phyloP scores from a whole-genome alignment of 2,329 filamentous ascomycete genomes.

The Beauveria sp. region DNA sequence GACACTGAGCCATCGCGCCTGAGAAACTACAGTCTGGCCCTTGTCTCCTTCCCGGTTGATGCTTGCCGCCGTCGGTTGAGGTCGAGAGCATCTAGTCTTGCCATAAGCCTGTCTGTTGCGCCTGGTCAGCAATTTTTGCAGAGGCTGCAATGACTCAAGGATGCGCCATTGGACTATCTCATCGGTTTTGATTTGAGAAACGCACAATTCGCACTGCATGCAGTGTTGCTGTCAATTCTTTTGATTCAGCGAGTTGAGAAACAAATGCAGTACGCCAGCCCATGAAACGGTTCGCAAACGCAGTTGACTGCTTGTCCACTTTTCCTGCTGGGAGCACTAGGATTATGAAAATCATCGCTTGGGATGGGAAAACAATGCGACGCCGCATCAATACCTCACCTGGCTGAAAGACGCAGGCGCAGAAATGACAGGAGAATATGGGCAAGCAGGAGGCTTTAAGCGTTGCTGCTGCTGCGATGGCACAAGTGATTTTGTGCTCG shows the following conservation, averaged over 20 bases:
- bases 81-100: slow-evolving; percentile 23
- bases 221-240: slow-evolving; percentile 10
- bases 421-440: background rate
- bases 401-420: background rate
- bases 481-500: slow-evolving; percentile 7
- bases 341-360: background rate
- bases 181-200: slow-evolving; percentile 12
- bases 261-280: background rate
- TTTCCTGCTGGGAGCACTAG: background rate
- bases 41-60: slow-evolving; percentile 15
- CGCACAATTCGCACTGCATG: background rate
- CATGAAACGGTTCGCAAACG: background rate
- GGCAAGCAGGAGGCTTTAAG: background rate
- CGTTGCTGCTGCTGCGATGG: background rate
- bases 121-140: slow-evolving; percentile 44
- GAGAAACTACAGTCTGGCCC: slow-evolving; percentile 5
- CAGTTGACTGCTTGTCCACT: slow-evolving; percentile 1
- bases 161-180: slow-evolving; percentile 10
- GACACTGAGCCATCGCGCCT: slow-evolving; percentile 3
- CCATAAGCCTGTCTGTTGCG: slow-evolving; percentile 18
- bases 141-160: slow-evolving; percentile 6
- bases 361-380: background rate
- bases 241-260: slow-evolving; percentile 5
- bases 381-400: background rate
- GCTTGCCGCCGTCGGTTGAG: slow-evolving; percentile 2